phyloP scores from a whole-genome alignment of 257 asterid species.

The Apocynum venetum region DNA sequence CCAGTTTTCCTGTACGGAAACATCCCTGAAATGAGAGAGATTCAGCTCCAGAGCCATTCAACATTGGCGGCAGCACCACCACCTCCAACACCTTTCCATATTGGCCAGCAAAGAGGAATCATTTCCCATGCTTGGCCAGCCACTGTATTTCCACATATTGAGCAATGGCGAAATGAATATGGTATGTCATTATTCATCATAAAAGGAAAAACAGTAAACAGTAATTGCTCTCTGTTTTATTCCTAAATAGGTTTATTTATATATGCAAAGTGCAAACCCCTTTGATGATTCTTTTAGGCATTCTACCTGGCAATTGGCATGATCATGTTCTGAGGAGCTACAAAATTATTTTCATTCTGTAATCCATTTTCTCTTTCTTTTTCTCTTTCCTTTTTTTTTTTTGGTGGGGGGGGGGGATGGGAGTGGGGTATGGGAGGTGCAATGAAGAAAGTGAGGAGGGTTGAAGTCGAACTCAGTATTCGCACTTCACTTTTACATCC shows the following conservation, averaged over 20 bases:
- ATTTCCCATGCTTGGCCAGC: constrained; percentile 50
- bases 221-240: background rate
- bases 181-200: constrained; percentile 28
- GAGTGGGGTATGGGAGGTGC: no score
- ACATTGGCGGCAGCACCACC: background rate
- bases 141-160: constrained; percentile 47
- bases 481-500: no score
- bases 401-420: no score
- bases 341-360: no score
- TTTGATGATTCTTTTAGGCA: no score
- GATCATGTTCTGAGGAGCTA: background rate
- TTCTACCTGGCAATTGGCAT: background rate
- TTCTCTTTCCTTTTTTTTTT: no score
- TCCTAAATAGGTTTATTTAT: no score
- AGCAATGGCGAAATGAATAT: constrained; percentile 52
- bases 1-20: constrained; percentile 56
- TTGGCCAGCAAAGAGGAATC: background rate
- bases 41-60: constrained; percentile 21
- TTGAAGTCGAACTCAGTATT: no score
- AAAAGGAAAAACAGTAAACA: no score
- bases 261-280: no score
- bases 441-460: no score
- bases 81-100: constrained; percentile 9
- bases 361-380: no score
- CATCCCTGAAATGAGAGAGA: constrained; percentile 45